Base-by-base conservation (phyloP, 306 rosid species). In the Malus sylvestris region DNA sequence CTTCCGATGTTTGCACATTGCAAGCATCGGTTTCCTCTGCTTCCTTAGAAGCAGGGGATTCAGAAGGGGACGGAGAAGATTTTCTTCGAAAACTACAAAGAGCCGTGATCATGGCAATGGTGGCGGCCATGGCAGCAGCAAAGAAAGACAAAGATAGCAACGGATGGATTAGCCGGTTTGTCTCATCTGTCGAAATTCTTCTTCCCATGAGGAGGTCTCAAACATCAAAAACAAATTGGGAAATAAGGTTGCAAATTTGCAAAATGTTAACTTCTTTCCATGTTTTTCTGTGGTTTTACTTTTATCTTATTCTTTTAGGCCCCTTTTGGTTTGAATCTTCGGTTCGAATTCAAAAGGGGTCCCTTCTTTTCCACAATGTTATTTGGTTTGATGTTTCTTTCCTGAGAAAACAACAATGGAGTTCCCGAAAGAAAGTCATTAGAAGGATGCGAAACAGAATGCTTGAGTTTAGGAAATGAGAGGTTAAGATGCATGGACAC, bases 151-250 rank as follows among this genome's bases (percentile, higher is more conserved):
- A 62, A 1, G 88, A 80, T 4, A 91, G 57, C 51, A 76, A 0
- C 6, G 93, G 91, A 70, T 86, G 90, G 67, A 81, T 69, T 27
- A 87, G 62, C 25, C 62, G 40, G 44, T 57, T 52, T 4, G 58
- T 16, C 29, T 79, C 91, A 75, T 88, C 84, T 75, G 35, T 16
- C 32, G 90, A 87, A 66, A 86, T 52, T 68, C 69, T 88, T 82
- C 97, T 88, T 84, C 95, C 96, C 97, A 91, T 93, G 60, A 62
- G 78, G 9, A 72, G 72, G 68, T 5, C 55, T 49, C 49, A 32
- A 74, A 69, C 75, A 79, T 82, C 61, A 33, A 71, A 76, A 66
- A 5, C 14, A 70, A 29, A 78, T 49, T 14, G 16, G 63, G 60
- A 66, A 27, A 80, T 1, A 53, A 44, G 81, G 57, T 55, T 70